Conservation (phyloP, 2,329 filamentous ascomycete species). For the Fusarium sambucinum region DNA sequence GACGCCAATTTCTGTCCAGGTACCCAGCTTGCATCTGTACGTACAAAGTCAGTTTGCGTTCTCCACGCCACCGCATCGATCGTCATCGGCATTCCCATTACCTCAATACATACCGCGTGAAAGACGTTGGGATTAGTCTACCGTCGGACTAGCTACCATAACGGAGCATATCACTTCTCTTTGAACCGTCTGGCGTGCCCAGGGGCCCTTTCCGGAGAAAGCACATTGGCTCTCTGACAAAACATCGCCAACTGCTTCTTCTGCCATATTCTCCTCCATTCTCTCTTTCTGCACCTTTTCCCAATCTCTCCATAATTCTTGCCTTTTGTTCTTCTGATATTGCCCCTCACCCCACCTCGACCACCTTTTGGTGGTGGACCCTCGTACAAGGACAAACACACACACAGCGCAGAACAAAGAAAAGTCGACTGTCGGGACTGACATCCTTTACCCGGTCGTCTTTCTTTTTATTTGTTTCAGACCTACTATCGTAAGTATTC, state of each 20-base stretch:
- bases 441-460: slow-evolving; percentile 5
- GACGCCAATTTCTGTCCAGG: slow-evolving; percentile 25
- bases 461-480: slow-evolving; percentile 10
- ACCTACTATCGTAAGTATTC: not conserved
- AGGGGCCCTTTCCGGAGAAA: slow-evolving; percentile 16
- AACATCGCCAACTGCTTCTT: slow-evolving; percentile 31
- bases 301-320: slow-evolving; percentile 36
- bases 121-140: slow-evolving; percentile 37
- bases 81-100: slow-evolving; percentile 45
- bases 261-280: slow-evolving; percentile 25
- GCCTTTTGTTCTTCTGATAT: slow-evolving; percentile 19
- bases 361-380: slow-evolving; percentile 36
- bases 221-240: slow-evolving; percentile 20
- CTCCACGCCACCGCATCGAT: slow-evolving; percentile 47
- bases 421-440: slow-evolving; percentile 25
- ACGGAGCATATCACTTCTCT: slow-evolving; percentile 10
- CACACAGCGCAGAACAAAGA: slow-evolving; percentile 38
- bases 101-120: slow-evolving; percentile 16
- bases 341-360: slow-evolving; percentile 38
- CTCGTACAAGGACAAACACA: slow-evolving; percentile 30
- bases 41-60: slow-evolving; percentile 4
- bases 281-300: slow-evolving; percentile 31
- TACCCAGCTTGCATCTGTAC: slow-evolving; percentile 2
- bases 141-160: slow-evolving; percentile 25
- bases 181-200: slow-evolving; percentile 6